Evolutionary conservation across 2,329 filamentous ascomycete genomes (phyloP).

Genomic region (Tolypocladium guangdongense): DNA sequence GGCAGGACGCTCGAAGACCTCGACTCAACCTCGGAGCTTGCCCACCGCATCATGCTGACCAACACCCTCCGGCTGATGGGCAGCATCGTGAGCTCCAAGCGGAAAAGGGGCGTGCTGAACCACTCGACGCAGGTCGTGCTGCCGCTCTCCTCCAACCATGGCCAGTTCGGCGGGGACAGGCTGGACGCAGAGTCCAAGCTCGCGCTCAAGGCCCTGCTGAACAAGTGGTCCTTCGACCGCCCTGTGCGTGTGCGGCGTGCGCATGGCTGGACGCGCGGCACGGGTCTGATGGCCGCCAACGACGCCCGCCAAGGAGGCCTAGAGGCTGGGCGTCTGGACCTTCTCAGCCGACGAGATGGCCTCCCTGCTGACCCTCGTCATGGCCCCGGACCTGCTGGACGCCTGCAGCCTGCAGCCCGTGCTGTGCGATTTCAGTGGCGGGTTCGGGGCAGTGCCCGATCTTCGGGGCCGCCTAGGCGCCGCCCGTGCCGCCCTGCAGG

Average conservation of each 20-base stretch:
- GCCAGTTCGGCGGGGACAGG: constrained; percentile 87
- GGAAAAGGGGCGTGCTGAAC: no score
- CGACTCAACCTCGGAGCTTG: no score
- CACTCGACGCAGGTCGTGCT: constrained; percentile 35
- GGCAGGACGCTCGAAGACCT: no score
- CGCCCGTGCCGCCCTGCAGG: no score
- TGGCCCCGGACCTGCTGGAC: constrained; percentile 21
- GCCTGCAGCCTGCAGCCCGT: constrained; percentile 81
- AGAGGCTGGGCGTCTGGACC: constrained; percentile 82
- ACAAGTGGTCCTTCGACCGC: constrained; percentile 86
- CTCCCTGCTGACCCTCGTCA: constrained; percentile 31
- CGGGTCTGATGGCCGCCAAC: constrained; percentile 86
- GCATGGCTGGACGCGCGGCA: constrained; percentile 95
- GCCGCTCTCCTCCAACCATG: constrained; percentile 86
- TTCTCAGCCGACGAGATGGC: constrained; percentile 99
- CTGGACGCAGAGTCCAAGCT: constrained; percentile 93
- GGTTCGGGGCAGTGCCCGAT: neutral
- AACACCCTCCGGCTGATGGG: no score
- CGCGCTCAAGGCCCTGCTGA: constrained; percentile 84
- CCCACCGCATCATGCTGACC: no score
- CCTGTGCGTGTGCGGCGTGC: constrained; percentile 90
- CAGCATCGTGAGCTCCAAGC: no score
- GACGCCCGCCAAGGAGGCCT: constrained; percentile 87
- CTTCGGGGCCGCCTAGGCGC: neutral
- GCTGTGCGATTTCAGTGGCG: constrained; percentile 80